Base-by-base conservation (phyloP, 805 yeast genomes). In the Lipomyces orientalis region DNA sequence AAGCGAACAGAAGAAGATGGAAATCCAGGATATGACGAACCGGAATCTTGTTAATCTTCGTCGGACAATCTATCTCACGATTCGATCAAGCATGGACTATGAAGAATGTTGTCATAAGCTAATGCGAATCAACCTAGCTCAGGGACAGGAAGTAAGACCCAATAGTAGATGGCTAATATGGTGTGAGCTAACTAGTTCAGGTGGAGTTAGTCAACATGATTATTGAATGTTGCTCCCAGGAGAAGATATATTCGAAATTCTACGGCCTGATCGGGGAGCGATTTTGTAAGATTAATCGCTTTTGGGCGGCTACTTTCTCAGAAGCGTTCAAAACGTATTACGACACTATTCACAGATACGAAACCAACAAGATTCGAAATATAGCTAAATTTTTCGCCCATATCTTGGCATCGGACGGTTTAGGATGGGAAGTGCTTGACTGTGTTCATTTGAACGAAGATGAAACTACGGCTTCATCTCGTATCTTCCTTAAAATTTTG, bases 31-130 rank as follows among this genome's bases (percentile, higher is more conserved):
- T 76, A 78, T 89, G 82, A 90, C 97, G 0, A 89, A 89, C 58
- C 79, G 88, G 0, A 86, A 86, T 33, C 78, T 88, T 37, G 81
- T 87, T 1, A 86, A 87, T 61, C 87, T 87, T 72, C 91, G 91
- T 72, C 91, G 91, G 73, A 85, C 85, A 1, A 89, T 94, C 1
- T 94, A 94, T 73, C 79, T 93, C 35, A 89, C 94, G 0, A 81
- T 95, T 9, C 92, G 91, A 89, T 91, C 97, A 29, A 88, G 97
- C 67, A 86, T 94, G 88, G 88, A 96, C 0, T 87, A 93, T 4
- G 97, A 91, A 72, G 99, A 95, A 80, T 94, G 97, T 0, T 93
- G 91, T 0, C 98, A 93, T 77, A 93, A 93, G 76, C 79, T 95
- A 5, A 73, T 90, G 54, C 85, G 84, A 74, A 74, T 90, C 12